Conservation (phyloP, 2,329 filamentous ascomycete species). For the Stagonosporopsis cucurbitacearum region DNA sequence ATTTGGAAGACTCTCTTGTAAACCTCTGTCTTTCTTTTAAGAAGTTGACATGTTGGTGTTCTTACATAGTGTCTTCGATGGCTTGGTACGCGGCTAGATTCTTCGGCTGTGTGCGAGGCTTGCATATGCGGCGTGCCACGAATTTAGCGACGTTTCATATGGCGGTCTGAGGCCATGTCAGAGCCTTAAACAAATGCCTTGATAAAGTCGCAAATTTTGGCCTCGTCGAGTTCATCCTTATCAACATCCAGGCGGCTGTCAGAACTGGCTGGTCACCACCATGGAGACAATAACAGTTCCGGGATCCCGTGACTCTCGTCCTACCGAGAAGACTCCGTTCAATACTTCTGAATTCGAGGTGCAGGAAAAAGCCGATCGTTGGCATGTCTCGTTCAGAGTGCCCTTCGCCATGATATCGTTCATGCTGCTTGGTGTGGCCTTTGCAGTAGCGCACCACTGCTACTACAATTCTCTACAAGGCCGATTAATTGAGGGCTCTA, state of each 20-base stretch:
- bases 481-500: neutral
- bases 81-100: neutral
- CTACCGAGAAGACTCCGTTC: neutral
- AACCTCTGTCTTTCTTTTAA: neutral
- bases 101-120: neutral
- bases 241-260: neutral
- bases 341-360: neutral
- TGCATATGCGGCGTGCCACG: neutral
- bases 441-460: constrained; percentile 5
- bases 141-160: neutral
- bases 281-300: neutral
- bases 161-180: neutral
- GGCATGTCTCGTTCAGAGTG: constrained; percentile 1
- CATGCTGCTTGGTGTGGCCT: constrained; percentile 8
- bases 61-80: no score
- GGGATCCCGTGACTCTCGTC: neutral
- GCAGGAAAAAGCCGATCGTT: constrained; percentile 1
- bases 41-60: neutral
- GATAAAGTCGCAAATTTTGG: neutral
- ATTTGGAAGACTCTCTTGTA: neutral
- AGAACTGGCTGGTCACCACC: neutral
- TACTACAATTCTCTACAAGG: constrained; percentile 5
- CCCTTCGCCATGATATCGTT: constrained; percentile 2
- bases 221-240: neutral
- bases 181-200: neutral